A percentile compares a stretch with the other conserved stretches of the same genome.
These are phyloP conservation scores for Mortierella sp. DNA, from an alignment of 371 early-diverging fungal species.

Conservation along the genomic window DNA sequence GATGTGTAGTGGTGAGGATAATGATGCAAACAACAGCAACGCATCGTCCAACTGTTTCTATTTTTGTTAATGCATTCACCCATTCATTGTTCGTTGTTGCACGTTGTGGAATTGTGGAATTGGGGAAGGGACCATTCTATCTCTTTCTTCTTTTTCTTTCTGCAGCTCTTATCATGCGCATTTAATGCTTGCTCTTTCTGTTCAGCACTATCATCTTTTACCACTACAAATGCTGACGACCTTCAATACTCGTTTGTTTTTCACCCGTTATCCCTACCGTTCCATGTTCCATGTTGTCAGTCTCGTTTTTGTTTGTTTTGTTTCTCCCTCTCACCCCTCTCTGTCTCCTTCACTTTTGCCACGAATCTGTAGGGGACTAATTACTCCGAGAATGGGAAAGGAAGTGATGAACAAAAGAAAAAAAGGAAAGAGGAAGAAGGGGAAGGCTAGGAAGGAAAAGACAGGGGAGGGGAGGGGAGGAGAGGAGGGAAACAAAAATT, in stretches of 20 bases:
- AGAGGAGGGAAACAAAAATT: neutral
- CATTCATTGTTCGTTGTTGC: constrained; percentile 2
- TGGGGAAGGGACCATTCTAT: neutral
- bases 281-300: neutral
- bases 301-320: neutral
- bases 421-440: neutral
- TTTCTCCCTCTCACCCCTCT: neutral
- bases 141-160: neutral
- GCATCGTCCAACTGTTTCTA: neutral
- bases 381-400: neutral
- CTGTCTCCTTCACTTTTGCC: constrained; percentile 6
- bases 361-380: constrained; percentile 14
- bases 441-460: neutral
- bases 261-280: neutral
- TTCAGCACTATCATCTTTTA: neutral
- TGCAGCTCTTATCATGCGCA: neutral
- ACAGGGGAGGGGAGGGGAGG: neutral
- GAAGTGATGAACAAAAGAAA: neutral
- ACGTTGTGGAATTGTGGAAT: neutral
- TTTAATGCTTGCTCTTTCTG: neutral
- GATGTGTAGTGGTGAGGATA: too few species aligned
- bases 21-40: constrained; percentile 7
- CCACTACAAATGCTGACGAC: neutral
- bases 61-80: constrained; percentile 3
- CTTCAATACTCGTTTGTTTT: neutral